Conservation (phyloP, 1,139 yeast species). For the Lodderomyces margitis region DNA sequence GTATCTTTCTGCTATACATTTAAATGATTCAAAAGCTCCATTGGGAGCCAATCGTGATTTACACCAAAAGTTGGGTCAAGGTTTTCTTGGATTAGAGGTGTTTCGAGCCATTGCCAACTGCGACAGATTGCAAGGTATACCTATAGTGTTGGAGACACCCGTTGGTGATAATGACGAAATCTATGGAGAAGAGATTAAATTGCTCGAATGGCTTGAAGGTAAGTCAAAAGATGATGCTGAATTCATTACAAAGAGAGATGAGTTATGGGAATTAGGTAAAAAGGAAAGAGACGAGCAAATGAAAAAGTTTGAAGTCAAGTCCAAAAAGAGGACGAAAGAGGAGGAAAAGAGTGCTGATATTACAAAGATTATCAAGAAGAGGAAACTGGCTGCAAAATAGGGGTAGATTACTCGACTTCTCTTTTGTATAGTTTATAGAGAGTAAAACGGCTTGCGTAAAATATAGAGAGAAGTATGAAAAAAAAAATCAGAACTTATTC, state of each 20-base stretch:
- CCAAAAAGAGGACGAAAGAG: conserved; percentile 23
- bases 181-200: conserved; percentile 81
- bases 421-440: too few relatives aligned
- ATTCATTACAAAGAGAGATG: conserved; percentile 44
- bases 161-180: conserved; percentile 50
- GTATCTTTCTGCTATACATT: conserved; percentile 76
- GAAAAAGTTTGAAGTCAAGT: conserved; percentile 40
- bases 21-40: conserved; percentile 95
- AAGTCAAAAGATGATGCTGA: conserved; percentile 55
- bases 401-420: not conserved
- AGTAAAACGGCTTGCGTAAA: too few relatives aligned
- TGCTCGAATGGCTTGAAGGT: conserved; percentile 68
- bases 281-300: conserved; percentile 54
- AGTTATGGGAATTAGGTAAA: conserved; percentile 54
- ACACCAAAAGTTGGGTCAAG: conserved; percentile 87
- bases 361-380: conserved; percentile 15
- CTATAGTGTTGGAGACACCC: conserved; percentile 91
- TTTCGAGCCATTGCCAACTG: conserved; percentile 78
- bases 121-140: conserved; percentile 58
- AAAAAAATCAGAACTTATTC: too few relatives aligned
- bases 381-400: conserved; percentile 7
- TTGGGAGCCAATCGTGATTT: conserved; percentile 85
- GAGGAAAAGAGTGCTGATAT: conserved; percentile 20
- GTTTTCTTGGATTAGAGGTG: conserved; percentile 83
- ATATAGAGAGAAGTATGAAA: too few relatives aligned